These are phyloP conservation scores for Alternaria panax DNA, from an alignment of 2,329 filamentous ascomycete genomes.

Conservation along the genomic window DNA sequence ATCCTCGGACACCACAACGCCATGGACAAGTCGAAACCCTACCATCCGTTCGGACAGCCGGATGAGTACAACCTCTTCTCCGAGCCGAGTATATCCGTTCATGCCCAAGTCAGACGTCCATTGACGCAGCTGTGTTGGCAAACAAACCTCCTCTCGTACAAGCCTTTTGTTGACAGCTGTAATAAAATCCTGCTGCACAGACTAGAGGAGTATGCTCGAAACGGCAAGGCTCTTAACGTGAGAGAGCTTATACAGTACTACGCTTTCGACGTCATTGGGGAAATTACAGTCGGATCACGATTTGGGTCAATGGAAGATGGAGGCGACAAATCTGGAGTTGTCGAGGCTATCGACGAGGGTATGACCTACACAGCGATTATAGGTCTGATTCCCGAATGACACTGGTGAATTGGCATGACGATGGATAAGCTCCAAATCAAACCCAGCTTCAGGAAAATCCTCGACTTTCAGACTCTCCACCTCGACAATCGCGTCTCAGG, in stretches of 20 bases:
- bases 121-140: constrained; percentile 51
- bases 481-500: not conserved
- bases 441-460: not conserved
- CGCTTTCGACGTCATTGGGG: not conserved
- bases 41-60: constrained; percentile 34
- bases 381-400: not conserved
- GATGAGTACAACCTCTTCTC: constrained; percentile 47
- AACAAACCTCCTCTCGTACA: constrained; percentile 48
- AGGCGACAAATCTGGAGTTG: not conserved
- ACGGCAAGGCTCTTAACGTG: not conserved
- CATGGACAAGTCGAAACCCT: not conserved
- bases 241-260: not conserved
- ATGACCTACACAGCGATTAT: not conserved
- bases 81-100: constrained; percentile 38
- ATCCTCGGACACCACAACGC: not conserved
- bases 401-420: not conserved
- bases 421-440: not conserved
- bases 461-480: accelerated
- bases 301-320: not conserved
- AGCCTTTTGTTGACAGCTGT: constrained; percentile 50
- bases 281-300: not conserved
- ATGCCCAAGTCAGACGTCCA: constrained; percentile 46
- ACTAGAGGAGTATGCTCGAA: not conserved
- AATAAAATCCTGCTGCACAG: not conserved
- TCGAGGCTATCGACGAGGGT: not conserved